These are phyloP conservation scores for Teunomyces gatunensis DNA, from an alignment of 805 yeast genomes.

Conservation along the genomic window DNA sequence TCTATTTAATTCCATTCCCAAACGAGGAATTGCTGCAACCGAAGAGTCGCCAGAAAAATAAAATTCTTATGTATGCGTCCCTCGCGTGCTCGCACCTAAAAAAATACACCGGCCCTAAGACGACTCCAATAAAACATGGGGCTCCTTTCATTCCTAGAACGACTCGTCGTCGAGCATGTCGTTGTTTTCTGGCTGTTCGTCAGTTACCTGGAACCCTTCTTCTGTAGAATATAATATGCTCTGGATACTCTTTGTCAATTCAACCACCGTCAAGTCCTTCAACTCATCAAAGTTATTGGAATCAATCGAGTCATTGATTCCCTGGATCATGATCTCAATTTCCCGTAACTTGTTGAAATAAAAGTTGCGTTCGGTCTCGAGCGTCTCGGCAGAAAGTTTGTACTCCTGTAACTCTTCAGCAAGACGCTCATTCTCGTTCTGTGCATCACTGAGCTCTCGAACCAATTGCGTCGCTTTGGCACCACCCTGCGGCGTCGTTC, in stretches of 20 bases:
- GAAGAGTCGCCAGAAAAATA: not conserved
- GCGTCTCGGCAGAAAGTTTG: slow-evolving; percentile 57
- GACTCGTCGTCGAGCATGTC: slow-evolving; percentile 19
- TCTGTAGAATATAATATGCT: slow-evolving; percentile 76
- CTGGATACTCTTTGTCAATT: slow-evolving; percentile 56
- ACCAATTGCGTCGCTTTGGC: slow-evolving; percentile 14
- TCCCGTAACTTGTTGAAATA: slow-evolving; percentile 87
- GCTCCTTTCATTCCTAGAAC: slow-evolving; percentile 6
- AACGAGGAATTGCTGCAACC: slow-evolving; percentile 1
- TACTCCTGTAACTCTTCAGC: slow-evolving; percentile 57
- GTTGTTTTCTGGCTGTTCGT: slow-evolving; percentile 7
- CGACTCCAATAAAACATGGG: too few species aligned
- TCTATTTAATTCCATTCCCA: not conserved
- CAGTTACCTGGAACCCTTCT: slow-evolving; percentile 76
- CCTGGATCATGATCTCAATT: slow-evolving; percentile 76
- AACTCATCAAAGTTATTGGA: slow-evolving; percentile 41
- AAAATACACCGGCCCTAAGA: too few species aligned
- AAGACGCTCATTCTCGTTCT: slow-evolving; percentile 35
- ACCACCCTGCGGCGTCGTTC: not conserved
- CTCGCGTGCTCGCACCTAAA: too few species aligned
- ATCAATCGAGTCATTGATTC: slow-evolving; percentile 29
- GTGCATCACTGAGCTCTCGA: slow-evolving; percentile 47
- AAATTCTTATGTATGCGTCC: not conserved
- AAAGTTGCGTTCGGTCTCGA: slow-evolving; percentile 83
- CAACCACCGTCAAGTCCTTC: slow-evolving; percentile 22